Conservation (phyloP, 257 asterid genomes). For the Linderniella brevidens region DNA sequence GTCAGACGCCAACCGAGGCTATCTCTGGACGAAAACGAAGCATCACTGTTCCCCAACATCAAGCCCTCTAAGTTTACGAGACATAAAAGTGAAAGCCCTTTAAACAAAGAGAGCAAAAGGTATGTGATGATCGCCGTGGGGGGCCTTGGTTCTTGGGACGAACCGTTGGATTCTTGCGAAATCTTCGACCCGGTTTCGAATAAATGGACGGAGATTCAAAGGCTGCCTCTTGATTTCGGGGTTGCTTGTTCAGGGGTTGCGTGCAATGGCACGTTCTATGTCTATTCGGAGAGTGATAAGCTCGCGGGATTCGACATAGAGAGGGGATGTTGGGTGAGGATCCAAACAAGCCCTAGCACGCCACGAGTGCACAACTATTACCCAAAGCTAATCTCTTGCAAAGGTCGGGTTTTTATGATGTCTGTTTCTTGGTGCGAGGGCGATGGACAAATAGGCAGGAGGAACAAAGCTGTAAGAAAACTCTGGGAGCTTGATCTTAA, state of each 20-base stretch:
- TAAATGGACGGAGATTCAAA: constrained; percentile 83
- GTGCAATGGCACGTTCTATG: constrained; percentile 45
- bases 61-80: constrained; percentile 23
- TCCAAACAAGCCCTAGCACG: constrained; percentile 45
- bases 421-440: constrained; percentile 98
- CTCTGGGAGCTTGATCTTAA: constrained; percentile 74
- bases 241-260: constrained; percentile 70
- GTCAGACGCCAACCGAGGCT: constrained; percentile 55
- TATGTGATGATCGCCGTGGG: constrained; percentile 70
- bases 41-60: constrained; percentile 18
- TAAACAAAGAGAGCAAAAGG: constrained; percentile 24
- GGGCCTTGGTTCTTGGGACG: constrained; percentile 93
- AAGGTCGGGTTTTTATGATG: constrained; percentile 54
- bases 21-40: constrained; percentile 53
- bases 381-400: constrained; percentile 59
- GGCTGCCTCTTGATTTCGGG: constrained; percentile 72
- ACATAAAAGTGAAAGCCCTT: constrained; percentile 27
- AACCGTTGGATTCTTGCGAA: constrained; percentile 69
- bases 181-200: constrained; percentile 61
- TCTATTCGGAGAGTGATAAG: constrained; percentile 76
- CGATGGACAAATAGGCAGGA: constrained; percentile 81
- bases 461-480: constrained; percentile 89
- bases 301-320: constrained; percentile 68
- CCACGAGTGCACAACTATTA: constrained; percentile 83
- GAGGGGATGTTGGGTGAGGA: constrained; percentile 69